Conservation (phyloP, 1,284 basidiomycete species). For the Heliocybe sulcata region DNA sequence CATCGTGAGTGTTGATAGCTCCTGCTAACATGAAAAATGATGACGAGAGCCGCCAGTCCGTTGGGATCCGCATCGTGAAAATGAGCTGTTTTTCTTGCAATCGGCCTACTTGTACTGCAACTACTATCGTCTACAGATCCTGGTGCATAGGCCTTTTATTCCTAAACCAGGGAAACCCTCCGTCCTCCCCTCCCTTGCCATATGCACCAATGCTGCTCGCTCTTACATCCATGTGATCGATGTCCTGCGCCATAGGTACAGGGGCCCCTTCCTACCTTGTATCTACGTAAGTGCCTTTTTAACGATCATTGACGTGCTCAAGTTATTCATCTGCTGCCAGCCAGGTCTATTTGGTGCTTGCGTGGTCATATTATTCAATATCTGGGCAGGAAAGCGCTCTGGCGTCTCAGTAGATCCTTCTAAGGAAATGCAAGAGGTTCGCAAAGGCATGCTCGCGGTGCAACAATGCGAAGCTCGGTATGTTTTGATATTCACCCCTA, state of each 20-base stretch:
- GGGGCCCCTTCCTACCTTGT: not conserved
- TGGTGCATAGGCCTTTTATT: constrained; percentile 59
- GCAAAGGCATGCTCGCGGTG: constrained; percentile 61
- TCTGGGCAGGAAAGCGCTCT: constrained; percentile 64
- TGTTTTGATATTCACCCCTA: constrained; percentile 8
- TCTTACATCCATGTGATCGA: constrained; percentile 68
- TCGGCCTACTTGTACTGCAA: constrained; percentile 45
- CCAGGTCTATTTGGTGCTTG: constrained; percentile 46
- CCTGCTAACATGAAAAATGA: not conserved
- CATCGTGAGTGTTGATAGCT: constrained; percentile 12
- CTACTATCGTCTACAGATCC: constrained; percentile 51
- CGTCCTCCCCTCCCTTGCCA: constrained; percentile 50
- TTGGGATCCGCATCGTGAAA: constrained; percentile 48
- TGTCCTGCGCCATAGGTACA: constrained; percentile 30
- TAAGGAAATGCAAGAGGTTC: constrained; percentile 64
- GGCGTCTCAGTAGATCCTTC: constrained; percentile 45
- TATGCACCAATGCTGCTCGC: constrained; percentile 53
- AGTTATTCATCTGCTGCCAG: constrained; percentile 12
- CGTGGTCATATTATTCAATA: constrained; percentile 64
- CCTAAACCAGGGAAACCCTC: constrained; percentile 38
- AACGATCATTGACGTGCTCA: not conserved
- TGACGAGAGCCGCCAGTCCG: constrained; percentile 23
- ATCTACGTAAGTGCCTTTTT: not conserved
- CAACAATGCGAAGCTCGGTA: constrained; percentile 44
- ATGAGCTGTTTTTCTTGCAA: constrained; percentile 42